A percentile compares a stretch with the other conserved stretches of the same genome.
These are phyloP conservation scores for Buxus sempervirens DNA, from an alignment of 164 flowering plant species.

Conservation along the genomic window DNA sequence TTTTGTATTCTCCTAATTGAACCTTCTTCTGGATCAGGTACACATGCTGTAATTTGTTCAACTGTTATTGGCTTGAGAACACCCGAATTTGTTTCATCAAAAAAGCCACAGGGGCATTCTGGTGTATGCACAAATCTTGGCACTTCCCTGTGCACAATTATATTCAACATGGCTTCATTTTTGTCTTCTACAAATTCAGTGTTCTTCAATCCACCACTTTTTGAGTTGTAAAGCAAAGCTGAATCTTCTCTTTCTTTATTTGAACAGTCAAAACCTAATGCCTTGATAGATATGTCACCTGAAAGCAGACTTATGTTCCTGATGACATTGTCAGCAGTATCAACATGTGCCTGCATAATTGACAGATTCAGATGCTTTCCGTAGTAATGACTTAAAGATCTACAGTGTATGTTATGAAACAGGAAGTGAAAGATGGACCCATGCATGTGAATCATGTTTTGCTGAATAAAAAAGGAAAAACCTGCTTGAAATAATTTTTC, in stretches of 20 bases:
- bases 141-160: conserved; percentile 10
- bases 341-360: conserved; percentile 17
- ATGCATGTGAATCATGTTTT: neutral
- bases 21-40: neutral
- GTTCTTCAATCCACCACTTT: conserved; percentile 5
- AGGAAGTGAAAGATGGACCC: neutral
- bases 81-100: conserved; percentile 8
- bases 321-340: conserved; percentile 9
- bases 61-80: neutral
- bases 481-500: neutral
- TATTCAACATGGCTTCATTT: conserved; percentile 6
- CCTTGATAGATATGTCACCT: conserved; percentile 3
- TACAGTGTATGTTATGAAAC: neutral
- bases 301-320: conserved; percentile 15
- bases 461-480: neutral
- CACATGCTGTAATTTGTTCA: conserved; percentile 7
- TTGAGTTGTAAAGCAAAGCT: conserved; percentile 10
- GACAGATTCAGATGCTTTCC: neutral
- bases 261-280: conserved; percentile 3
- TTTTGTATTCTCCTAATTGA: conserved; percentile 1
- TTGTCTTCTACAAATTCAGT: conserved; percentile 7
- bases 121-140: conserved; percentile 1
- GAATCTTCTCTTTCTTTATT: conserved; percentile 6
- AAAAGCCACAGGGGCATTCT: neutral
- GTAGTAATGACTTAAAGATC: neutral